A percentile compares a stretch with the other conserved stretches of the same genome.
These are phyloP conservation scores for Phytophthora macrochlamydospora DNA, from an alignment of 352 stramenopile genomes.

Conservation along the genomic window DNA sequence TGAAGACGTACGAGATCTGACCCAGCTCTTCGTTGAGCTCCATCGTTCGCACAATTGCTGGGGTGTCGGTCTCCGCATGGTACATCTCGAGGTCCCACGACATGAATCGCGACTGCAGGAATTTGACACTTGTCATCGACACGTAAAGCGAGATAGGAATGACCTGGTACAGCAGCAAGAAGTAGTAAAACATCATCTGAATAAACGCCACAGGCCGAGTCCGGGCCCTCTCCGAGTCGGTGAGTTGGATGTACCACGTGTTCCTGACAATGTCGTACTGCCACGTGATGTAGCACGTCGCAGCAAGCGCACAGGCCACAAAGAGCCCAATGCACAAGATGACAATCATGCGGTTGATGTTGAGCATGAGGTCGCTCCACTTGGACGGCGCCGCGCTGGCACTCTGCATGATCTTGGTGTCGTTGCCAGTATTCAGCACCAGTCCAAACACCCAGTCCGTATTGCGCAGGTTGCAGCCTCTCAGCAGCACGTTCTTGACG, in stretches of 20 bases:
- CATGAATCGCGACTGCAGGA: slow-evolving; percentile 88
- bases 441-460: slow-evolving; percentile 88
- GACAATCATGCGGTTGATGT: slow-evolving; percentile 84
- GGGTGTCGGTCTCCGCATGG: slow-evolving; percentile 92
- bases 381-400: slow-evolving; percentile 78
- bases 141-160: slow-evolving; percentile 95
- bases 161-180: slow-evolving; percentile 91
- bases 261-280: slow-evolving; percentile 74
- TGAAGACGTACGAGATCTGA: slow-evolving; percentile 91
- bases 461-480: slow-evolving; percentile 88
- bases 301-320: slow-evolving; percentile 63
- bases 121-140: slow-evolving; percentile 91
- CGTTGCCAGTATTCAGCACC: slow-evolving; percentile 90
- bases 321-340: slow-evolving; percentile 74
- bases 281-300: slow-evolving; percentile 80
- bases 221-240: slow-evolving; percentile 37
- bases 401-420: slow-evolving; percentile 93
- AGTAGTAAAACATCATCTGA: slow-evolving; percentile 93
- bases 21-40: slow-evolving; percentile 92
- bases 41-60: slow-evolving; percentile 84
- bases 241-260: slow-evolving; percentile 77
- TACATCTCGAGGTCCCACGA: slow-evolving; percentile 91
- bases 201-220: slow-evolving; percentile 66
- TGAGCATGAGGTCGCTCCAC: slow-evolving; percentile 83
- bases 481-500: slow-evolving; percentile 90